Conservation (phyloP, 352 stramenopile genomes). For the Phytophthora constricta region DNA sequence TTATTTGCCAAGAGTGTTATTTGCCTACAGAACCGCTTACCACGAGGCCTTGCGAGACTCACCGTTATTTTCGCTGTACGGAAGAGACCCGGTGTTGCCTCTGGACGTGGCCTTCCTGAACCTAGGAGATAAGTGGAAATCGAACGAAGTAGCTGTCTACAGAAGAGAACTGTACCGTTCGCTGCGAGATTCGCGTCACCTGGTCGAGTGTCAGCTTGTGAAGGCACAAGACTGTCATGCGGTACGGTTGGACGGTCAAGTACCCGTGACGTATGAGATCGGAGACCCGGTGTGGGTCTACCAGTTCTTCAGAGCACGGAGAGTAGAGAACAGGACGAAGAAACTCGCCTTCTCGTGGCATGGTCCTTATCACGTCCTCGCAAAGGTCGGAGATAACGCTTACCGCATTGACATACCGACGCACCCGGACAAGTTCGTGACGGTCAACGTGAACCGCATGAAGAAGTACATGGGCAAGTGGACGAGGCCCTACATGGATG, state of each 20-base stretch:
- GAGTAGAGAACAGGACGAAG: conserved; percentile 4
- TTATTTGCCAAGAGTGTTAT: background rate
- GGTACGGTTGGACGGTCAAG: background rate
- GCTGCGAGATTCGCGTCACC: background rate
- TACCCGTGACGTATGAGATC: background rate
- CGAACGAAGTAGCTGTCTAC: conserved; percentile 10
- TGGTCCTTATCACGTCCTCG: background rate
- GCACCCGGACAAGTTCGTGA: background rate
- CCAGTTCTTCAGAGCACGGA: conserved; percentile 5
- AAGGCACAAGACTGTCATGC: conserved; percentile 11
- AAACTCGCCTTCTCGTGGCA: conserved; percentile 20
- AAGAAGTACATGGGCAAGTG: background rate
- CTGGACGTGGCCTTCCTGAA: conserved; percentile 17
- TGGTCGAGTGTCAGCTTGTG: conserved; percentile 15
- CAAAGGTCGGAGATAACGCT: background rate
- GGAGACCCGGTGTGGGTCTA: conserved; percentile 10
- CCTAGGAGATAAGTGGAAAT: conserved; percentile 6
- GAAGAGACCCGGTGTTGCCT: conserved; percentile 1
- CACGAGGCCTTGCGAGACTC: conserved; percentile 12
- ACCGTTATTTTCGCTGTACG: conserved; percentile 15
- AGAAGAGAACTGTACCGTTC: conserved; percentile 1
- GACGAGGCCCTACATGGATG: background rate
- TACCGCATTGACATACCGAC: conserved; percentile 2
- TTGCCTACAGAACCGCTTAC: conserved; percentile 17
- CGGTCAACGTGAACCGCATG: conserved; percentile 4